phyloP scores from a whole-genome alignment of 83 land plant genomes.

The Picea mariana region DNA sequence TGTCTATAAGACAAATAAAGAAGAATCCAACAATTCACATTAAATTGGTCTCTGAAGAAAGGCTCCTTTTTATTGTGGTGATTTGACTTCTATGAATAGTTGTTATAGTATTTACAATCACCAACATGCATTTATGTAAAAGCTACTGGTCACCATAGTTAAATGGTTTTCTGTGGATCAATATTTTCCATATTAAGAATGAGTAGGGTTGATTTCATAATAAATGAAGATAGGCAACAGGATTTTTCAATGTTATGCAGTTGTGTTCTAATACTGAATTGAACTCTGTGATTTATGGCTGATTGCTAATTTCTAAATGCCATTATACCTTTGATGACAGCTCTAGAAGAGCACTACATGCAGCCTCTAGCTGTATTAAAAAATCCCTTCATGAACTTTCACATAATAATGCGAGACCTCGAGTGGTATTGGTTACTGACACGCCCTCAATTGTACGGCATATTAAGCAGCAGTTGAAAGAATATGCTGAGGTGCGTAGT shows the following conservation, averaged over 20 bases:
- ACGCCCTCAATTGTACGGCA: slow-evolving; percentile 59
- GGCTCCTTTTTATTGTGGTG: too few relatives aligned
- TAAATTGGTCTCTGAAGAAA: too few relatives aligned
- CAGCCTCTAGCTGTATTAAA: slow-evolving; percentile 50
- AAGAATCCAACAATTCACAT: too few relatives aligned
- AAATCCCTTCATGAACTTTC: slow-evolving; percentile 38
- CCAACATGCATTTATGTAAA: too few relatives aligned
- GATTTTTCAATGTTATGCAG: neutral
- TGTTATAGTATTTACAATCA: too few relatives aligned
- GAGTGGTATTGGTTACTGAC: slow-evolving; percentile 79
- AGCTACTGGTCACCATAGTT: too few relatives aligned
- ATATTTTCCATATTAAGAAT: too few relatives aligned
- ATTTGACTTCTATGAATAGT: too few relatives aligned
- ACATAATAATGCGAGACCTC: slow-evolving; percentile 44
- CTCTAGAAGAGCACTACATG: slow-evolving; percentile 51
- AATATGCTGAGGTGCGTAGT: slow-evolving; percentile 52
- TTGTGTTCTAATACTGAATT: neutral
- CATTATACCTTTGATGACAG: slow-evolving; percentile 26
- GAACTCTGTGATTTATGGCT: neutral
- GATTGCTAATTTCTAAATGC: neutral
- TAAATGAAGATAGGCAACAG: neutral
- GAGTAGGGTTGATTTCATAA: neutral
- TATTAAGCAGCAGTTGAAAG: slow-evolving; percentile 38
- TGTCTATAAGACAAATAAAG: too few relatives aligned
- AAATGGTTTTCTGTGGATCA: too few relatives aligned